phyloP scores from a whole-genome alignment of 495 filamentous ascomycete species.

The Mycothermus thermophilus region DNA sequence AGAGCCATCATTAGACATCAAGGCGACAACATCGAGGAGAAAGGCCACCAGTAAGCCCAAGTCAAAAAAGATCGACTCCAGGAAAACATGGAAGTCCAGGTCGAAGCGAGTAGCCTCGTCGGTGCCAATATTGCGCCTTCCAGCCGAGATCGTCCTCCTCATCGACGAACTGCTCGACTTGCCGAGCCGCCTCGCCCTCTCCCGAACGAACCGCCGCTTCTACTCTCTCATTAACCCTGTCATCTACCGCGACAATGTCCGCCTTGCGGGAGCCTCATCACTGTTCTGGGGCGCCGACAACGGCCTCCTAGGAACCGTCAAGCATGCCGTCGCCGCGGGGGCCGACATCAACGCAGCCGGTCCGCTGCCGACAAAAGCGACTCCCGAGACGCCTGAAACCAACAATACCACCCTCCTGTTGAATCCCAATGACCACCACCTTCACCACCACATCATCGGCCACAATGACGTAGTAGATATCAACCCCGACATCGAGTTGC shows the following conservation, averaged over 20 bases:
- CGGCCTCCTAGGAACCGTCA: slow-evolving; percentile 15
- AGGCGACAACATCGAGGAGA: too few relatives aligned
- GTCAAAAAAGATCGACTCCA: too few relatives aligned
- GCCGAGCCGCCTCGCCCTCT: slow-evolving; percentile 10
- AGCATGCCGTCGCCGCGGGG: slow-evolving; percentile 14
- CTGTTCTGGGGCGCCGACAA: slow-evolving; percentile 16
- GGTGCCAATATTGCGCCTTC: slow-evolving; percentile 10
- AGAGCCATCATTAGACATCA: too few relatives aligned
- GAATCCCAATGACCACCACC: background rate
- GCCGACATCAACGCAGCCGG: slow-evolving; percentile 14
- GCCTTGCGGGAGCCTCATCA: background rate
- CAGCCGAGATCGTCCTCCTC: slow-evolving; percentile 16
- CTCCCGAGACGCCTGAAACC: background rate
- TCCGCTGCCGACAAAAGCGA: slow-evolving; percentile 7
- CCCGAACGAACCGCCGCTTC: slow-evolving; percentile 8
- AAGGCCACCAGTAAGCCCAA: too few relatives aligned
- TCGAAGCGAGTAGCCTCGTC: slow-evolving; percentile 1
- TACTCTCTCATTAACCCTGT: slow-evolving; percentile 12
- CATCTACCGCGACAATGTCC: slow-evolving; percentile 14
- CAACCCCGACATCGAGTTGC: slow-evolving; percentile 1
- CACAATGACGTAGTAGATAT: slow-evolving; percentile 1
- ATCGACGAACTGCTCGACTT: slow-evolving; percentile 13
- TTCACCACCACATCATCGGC: slow-evolving; percentile 1
- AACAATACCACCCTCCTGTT: background rate
- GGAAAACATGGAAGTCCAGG: slow-evolving; percentile 1